These are phyloP conservation scores for Diaporthe sp. DNA, from an alignment of 2,329 filamentous ascomycete species.

Conservation along the genomic window DNA sequence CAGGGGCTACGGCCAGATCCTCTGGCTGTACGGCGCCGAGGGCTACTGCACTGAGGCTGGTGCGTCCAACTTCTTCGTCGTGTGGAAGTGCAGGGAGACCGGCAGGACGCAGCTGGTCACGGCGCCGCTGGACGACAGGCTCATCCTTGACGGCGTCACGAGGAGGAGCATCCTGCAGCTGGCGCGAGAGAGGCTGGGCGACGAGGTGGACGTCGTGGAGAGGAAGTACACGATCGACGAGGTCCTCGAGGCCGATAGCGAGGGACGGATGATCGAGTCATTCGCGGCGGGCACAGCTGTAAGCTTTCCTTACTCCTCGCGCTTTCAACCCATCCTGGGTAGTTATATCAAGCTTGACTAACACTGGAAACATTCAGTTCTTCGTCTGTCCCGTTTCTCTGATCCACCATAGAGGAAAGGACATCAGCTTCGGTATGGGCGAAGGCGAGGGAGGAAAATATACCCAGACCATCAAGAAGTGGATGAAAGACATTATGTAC, in stretches of 20 bases:
- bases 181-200: conserved; percentile 72
- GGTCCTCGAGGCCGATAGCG: conserved; percentile 77
- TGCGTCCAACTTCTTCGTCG: conserved; percentile 91
- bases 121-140: conserved; percentile 83
- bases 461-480: conserved; percentile 75
- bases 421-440: conserved; percentile 74
- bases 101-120: conserved; percentile 81
- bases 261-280: conserved; percentile 85
- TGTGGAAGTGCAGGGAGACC: conserved; percentile 77
- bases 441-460: conserved; percentile 66
- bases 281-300: conserved; percentile 91
- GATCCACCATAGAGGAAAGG: conserved; percentile 76
- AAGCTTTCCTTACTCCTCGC: conserved; percentile 54
- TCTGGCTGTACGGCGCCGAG: conserved; percentile 91
- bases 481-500: conserved; percentile 82
- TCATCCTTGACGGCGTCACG: conserved; percentile 93
- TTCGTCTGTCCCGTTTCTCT: conserved; percentile 78
- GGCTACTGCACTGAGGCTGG: conserved; percentile 90
- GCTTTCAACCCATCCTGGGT: not conserved
- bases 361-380: conserved; percentile 61
- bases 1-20: conserved; percentile 86
- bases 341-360: conserved; percentile 38
- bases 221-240: conserved; percentile 86
- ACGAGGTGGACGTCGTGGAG: conserved; percentile 81
- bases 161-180: conserved; percentile 84